A percentile compares a stretch with the other conserved stretches of the same genome.
phyloP scores from a whole-genome alignment of 352 stramenopile genomes.

The Pythium apleroticum region DNA sequence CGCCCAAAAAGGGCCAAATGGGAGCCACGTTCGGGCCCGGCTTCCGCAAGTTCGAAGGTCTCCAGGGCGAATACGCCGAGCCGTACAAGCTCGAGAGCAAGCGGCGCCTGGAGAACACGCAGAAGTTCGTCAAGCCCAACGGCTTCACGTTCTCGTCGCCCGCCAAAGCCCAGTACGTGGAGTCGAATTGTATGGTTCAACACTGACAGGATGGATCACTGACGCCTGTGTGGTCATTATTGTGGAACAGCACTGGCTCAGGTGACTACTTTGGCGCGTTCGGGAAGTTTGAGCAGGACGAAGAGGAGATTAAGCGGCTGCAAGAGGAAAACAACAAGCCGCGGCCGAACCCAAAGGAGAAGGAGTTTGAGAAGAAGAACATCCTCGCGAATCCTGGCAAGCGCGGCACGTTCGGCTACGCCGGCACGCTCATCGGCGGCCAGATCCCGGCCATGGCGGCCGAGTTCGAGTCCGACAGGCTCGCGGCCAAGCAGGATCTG shows the following conservation, averaged over 20 bases:
- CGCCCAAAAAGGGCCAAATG: conserved; percentile 59
- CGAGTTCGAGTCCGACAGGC: conserved; percentile 63
- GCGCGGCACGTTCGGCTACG: conserved; percentile 75
- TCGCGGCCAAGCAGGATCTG: conserved; percentile 30
- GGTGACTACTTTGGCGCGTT: conserved; percentile 80
- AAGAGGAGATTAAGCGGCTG: conserved; percentile 58
- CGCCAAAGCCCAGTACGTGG: conserved; percentile 53
- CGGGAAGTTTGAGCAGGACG: conserved; percentile 55
- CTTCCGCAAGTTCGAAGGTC: conserved; percentile 60
- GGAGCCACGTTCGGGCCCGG: conserved; percentile 63
- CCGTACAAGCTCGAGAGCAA: conserved; percentile 73
- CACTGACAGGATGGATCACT: too few species aligned
- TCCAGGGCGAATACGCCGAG: conserved; percentile 62
- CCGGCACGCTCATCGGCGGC: conserved; percentile 64
- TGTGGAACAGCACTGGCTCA: conserved; percentile 38
- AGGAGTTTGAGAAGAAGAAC: conserved; percentile 69
- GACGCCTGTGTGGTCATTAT: neutral
- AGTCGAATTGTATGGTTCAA: neutral
- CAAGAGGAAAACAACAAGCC: conserved; percentile 41
- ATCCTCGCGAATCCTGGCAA: conserved; percentile 59
- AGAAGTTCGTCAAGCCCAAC: conserved; percentile 65
- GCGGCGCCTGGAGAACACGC: conserved; percentile 68
- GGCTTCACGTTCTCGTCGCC: conserved; percentile 67
- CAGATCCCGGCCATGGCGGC: conserved; percentile 46
- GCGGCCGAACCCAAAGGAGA: conserved; percentile 56